Evolutionary conservation across 768 basidiomycete species (phyloP), one percentile per base, ranked within the genome.

Genomic region (Hypholoma sublateritium): DNA sequence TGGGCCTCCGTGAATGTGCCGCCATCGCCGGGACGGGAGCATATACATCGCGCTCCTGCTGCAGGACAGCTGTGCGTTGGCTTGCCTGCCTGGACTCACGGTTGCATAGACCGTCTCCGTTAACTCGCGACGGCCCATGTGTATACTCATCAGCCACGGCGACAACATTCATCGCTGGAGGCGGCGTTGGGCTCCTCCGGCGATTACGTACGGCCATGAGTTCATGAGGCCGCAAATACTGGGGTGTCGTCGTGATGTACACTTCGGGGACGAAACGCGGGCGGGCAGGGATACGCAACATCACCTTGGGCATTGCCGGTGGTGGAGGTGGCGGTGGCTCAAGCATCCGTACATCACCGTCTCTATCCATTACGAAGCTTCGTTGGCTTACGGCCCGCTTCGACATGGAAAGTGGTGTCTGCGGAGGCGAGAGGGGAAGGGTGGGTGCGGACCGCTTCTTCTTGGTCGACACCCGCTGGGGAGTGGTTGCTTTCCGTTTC

Each of bases 241-340:
- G 53, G 11, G 60, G 56, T 13, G 52, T 32, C 4, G 59, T 32
- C 22, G 50, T 60, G 37, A 67, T 61, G 25, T 58, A 59, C 22
- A 62, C 59, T 44, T 67, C 63, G 25, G 65, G 60, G 8, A 57
- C 53, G 17, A 16, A 19, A 16, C 44, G 42, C n/a, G 49, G 56
- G 45, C 42, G 36, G 39, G 55, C 22, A 25, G 56, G 62, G 28
- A 67, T 64, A 24, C 63, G 63, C 14, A 64, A 17, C n/a, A 53
- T 56, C 12, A 59, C 44, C 57, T 63, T 67, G 3, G 59, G 50
- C 39, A 41, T 6, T 2, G 39, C 13, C 1, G 46, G 39, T 12
- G 39, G 50, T 2, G 50, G 43, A n/a, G 25, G 55, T 6, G 43
- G 43, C 1, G 42, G 43, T 2, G 43, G 43, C 21, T 53, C 43